phyloP scores from a whole-genome alignment of 768 basidiomycete genomes.

The Chalciporus chontae region DNA sequence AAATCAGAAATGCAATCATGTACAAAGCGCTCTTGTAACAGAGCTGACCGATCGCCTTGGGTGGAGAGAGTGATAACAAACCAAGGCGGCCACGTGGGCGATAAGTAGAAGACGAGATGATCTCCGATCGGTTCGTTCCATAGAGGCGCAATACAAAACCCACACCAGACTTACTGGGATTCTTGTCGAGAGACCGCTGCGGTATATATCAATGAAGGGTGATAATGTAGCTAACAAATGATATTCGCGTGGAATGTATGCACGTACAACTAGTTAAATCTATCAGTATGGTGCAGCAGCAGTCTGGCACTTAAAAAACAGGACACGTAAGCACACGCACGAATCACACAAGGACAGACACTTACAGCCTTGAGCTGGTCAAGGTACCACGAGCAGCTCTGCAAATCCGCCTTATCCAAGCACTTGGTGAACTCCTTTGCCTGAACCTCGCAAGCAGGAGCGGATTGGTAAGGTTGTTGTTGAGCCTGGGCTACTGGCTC shows the following conservation, averaged over 20 bases:
- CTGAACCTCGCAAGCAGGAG: slow-evolving; percentile 65
- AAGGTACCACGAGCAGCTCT: slow-evolving; percentile 81
- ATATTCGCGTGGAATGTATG: slow-evolving; percentile 5
- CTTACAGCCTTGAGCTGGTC: slow-evolving; percentile 85
- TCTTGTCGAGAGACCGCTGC: background rate
- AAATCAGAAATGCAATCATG: no score
- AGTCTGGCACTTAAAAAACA: slow-evolving; percentile 59
- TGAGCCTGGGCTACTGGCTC: slow-evolving; percentile 49
- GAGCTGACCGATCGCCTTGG: no score
- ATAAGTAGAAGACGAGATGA: no score
- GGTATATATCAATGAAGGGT: slow-evolving; percentile 3
- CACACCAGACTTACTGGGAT: background rate
- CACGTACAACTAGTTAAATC: slow-evolving; percentile 7
- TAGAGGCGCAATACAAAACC: background rate
- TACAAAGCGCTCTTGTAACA: no score
- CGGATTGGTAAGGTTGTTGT: slow-evolving; percentile 42
- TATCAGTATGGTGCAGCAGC: slow-evolving; percentile 59
- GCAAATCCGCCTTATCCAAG: slow-evolving; percentile 75
- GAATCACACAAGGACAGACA: slow-evolving; percentile 9
- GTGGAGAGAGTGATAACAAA: no score
- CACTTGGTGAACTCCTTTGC: slow-evolving; percentile 89
- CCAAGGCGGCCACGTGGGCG: no score
- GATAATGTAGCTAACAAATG: slow-evolving; percentile 4
- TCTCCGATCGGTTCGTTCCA: no score
- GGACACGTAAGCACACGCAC: slow-evolving; percentile 4